Base-by-base conservation (phyloP, 2,329 filamentous ascomycete species). In the Pezicula radicicola region DNA sequence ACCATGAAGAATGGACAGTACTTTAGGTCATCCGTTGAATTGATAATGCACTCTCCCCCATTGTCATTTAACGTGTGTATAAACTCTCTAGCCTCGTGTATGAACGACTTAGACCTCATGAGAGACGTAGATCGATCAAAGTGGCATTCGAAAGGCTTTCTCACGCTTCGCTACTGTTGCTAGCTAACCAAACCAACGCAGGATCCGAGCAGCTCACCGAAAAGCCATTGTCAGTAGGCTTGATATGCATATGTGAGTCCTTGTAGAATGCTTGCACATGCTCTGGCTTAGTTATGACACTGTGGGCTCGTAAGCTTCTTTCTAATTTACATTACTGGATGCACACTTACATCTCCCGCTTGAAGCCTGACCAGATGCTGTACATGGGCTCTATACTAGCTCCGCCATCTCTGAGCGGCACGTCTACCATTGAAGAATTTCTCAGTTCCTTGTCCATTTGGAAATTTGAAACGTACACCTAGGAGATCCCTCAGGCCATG, bases 161-260 rank as follows among this genome's bases (percentile, higher is more conserved):
- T 58, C 1, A 71, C 27, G 12, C 41, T 48, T 48, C 56, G 49
- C 68, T 67, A 75, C 19, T 64, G 49, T 3, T 55, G 21, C 1
- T 59, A 54, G 40, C 65, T 74, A 49, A 75, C 60, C 1, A 77
- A 61, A 1, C 74, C 74, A 0, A 77, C 49, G 53, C 75, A 77
- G 44, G 66, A 50, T 0, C 75, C 75, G 0, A 78, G 66, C 0
- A 77, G 60, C 35, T 71, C 55, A 39, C 68, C 57, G 60, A 76
- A 59, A 61, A 72, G 1, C 75, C 75, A 0, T 74, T 75, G 51
- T 68, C 65, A 2, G 52, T 36, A 2, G 72, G 74, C 55, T 78
- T 76, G 18, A 52, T 40, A 55, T 77, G 74, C 37, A 60, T 66
- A 49, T 76, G 64, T 0, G 75, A 78, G 54, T 77, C 75, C 30